A percentile compares a stretch with the other conserved stretches of the same genome.
phyloP scores from a whole-genome alignment of 2,329 filamentous ascomycete species.

The Sarocladium brachiariae region DNA sequence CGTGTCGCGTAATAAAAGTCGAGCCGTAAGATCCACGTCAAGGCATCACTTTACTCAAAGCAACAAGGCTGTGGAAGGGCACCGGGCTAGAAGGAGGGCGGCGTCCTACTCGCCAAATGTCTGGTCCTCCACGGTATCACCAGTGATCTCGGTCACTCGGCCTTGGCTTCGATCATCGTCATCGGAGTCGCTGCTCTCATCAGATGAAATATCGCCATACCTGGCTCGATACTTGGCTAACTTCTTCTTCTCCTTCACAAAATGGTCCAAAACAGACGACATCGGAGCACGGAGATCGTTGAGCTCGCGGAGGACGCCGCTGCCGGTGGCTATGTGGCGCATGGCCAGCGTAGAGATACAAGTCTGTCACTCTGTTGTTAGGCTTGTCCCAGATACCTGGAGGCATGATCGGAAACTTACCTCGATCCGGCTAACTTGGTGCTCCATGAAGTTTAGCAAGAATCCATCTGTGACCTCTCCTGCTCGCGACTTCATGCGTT shows the following conservation, averaged over 20 bases:
- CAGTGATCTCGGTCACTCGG: slow-evolving; percentile 9
- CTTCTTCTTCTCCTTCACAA: slow-evolving; percentile 56
- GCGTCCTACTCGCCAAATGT: slow-evolving; percentile 5
- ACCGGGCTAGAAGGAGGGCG: not conserved
- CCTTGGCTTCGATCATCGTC: not conserved
- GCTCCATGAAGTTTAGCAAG: slow-evolving; percentile 82
- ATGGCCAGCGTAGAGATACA: slow-evolving; percentile 73
- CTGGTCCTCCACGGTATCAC: slow-evolving; percentile 19
- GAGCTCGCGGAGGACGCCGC: slow-evolving; percentile 53
- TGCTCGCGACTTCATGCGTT: slow-evolving; percentile 57
- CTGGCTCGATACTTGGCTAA: slow-evolving; percentile 52
- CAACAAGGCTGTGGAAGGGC: not conserved
- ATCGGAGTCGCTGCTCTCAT: slow-evolving; percentile 18
- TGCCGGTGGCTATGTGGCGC: slow-evolving; percentile 70
- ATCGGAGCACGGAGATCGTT: slow-evolving; percentile 74
- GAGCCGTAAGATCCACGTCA: not conserved
- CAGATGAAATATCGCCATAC: slow-evolving; percentile 37
- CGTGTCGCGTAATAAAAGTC: not conserved
- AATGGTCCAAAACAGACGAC: slow-evolving; percentile 56
- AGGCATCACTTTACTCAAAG: not conserved
- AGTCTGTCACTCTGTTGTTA: slow-evolving; percentile 46
- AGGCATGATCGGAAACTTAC: slow-evolving; percentile 43
- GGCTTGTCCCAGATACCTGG: slow-evolving; percentile 9
- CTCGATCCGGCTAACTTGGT: slow-evolving; percentile 94
- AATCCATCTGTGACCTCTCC: slow-evolving; percentile 86